These are phyloP conservation scores for Jaltomata sinuosa DNA, from an alignment of 257 asterid species.

Conservation along the genomic window DNA sequence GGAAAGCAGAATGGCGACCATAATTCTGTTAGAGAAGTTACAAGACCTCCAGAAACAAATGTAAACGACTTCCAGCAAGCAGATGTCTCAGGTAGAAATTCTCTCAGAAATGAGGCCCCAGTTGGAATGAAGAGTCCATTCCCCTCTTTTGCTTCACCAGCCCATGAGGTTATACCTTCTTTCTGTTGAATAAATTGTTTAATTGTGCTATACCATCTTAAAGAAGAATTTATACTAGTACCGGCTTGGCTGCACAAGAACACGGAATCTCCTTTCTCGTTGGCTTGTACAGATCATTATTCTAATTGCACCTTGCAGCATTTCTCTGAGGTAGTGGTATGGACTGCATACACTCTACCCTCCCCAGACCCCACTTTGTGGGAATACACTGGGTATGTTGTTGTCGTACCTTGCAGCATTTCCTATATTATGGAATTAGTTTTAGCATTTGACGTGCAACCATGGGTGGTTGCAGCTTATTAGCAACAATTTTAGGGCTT, in stretches of 20 bases:
- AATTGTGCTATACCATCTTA: background rate
- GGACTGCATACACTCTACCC: too few species aligned
- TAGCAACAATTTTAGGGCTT: background rate
- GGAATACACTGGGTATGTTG: too few species aligned
- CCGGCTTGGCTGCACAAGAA: background rate
- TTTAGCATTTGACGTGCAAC: background rate
- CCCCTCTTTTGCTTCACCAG: constrained; percentile 24
- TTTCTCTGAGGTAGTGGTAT: too few species aligned
- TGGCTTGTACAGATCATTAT: background rate
- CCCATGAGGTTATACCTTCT: constrained; percentile 43
- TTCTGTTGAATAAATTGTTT: background rate
- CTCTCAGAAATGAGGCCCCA: constrained; percentile 22
- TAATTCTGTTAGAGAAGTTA: constrained; percentile 25
- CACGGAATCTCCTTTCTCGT: background rate
- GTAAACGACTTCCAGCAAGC: constrained; percentile 26
- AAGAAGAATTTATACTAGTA: background rate
- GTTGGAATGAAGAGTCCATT: constrained; percentile 30
- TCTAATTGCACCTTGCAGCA: background rate
- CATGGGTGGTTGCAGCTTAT: background rate
- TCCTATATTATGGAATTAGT: background rate
- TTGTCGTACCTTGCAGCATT: background rate
- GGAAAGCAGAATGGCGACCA: constrained; percentile 24
- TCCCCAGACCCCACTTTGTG: too few species aligned
- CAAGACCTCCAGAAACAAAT: constrained; percentile 26
- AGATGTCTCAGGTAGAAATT: constrained; percentile 25